These are phyloP conservation scores for Salix caprea DNA, from an alignment of 345 rosid species.

Conservation along the genomic window DNA sequence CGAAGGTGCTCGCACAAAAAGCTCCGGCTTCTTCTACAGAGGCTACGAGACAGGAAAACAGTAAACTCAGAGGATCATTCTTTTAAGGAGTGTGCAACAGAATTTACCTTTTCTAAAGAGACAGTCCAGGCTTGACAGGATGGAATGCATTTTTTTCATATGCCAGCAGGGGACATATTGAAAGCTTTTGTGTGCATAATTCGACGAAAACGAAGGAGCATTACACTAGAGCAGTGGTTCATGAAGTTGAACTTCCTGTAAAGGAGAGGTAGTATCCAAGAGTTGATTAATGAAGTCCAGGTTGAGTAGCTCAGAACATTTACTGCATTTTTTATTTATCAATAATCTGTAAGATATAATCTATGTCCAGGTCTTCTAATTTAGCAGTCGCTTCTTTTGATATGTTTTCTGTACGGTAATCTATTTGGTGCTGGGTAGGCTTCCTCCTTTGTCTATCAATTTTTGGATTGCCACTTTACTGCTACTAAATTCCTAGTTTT, in stretches of 20 bases:
- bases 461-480: constrained; percentile 1
- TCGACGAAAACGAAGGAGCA: background rate
- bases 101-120: background rate
- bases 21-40: background rate
- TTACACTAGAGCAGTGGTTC: background rate
- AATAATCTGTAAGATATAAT: constrained; percentile 18
- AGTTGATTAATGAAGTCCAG: constrained; percentile 4
- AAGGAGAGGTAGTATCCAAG: constrained; percentile 4
- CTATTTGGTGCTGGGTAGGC: constrained; percentile 1
- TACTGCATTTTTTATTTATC: constrained; percentile 18
- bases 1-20: background rate
- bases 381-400: background rate
- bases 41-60: background rate
- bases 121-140: background rate
- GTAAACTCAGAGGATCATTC: constrained; percentile 2
- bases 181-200: background rate
- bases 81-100: background rate
- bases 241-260: constrained; percentile 2
- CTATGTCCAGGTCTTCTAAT: background rate
- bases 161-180: background rate
- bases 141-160: background rate
- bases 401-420: background rate
- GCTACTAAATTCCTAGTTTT: background rate
- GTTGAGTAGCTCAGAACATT: constrained; percentile 18
- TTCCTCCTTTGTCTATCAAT: background rate